A percentile compares a stretch with the other conserved stretches of the same genome.
These are phyloP conservation scores for Dictyostelium firmibasis DNA, from an alignment of 78 protist genomes.

Conservation along the genomic window DNA sequence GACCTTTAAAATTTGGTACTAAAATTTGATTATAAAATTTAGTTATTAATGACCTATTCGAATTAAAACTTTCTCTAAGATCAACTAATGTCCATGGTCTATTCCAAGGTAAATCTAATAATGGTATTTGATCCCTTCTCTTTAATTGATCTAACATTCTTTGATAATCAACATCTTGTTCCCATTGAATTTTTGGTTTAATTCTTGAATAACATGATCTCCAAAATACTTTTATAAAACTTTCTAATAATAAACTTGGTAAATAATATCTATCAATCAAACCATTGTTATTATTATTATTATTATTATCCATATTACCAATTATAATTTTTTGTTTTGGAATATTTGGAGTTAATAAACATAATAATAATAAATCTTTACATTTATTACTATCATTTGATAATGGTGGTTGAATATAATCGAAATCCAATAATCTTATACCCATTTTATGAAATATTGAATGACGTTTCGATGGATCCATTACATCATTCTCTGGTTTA, in stretches of 20 bases:
- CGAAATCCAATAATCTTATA: slow-evolving; percentile 57
- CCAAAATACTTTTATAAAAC: slow-evolving; percentile 55
- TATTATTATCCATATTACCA: no score
- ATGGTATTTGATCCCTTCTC: slow-evolving; percentile 8
- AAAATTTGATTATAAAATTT: slow-evolving; percentile 42
- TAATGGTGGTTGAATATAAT: slow-evolving; percentile 74
- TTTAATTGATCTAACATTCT: slow-evolving; percentile 65
- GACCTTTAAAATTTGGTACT: slow-evolving; percentile 17
- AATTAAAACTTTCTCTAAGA: background rate
- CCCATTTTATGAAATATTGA: slow-evolving; percentile 60
- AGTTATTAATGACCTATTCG: background rate
- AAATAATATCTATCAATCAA: slow-evolving; percentile 6
- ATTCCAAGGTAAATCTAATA: slow-evolving; percentile 69
- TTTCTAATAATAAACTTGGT: slow-evolving; percentile 27
- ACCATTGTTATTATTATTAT: background rate
- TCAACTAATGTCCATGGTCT: slow-evolving; percentile 67
- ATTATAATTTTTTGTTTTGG: background rate
- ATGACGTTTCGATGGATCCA: slow-evolving; percentile 52
- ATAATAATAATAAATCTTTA: slow-evolving; percentile 39
- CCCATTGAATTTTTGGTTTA: background rate
- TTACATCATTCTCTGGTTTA: slow-evolving; percentile 59
- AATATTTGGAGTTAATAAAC: slow-evolving; percentile 39
- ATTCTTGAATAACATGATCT: slow-evolving; percentile 26
- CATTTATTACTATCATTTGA: slow-evolving; percentile 56
- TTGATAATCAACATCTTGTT: slow-evolving; percentile 37